Conservation (phyloP, 2,329 filamentous ascomycete genomes). For the Corinectria fuckeliana region DNA sequence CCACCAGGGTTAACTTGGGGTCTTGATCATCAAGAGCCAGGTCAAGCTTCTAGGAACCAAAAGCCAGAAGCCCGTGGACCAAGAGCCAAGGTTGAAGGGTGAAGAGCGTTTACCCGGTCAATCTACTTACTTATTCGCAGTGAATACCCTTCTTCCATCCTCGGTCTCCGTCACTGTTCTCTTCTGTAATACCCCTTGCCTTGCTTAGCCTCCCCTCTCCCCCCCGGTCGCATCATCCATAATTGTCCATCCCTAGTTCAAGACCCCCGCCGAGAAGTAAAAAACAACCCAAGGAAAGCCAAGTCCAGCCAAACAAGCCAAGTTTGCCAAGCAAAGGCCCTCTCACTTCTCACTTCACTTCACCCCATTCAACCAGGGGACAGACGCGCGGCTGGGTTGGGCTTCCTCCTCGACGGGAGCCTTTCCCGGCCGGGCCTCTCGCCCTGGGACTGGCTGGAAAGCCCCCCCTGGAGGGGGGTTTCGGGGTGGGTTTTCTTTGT, state of each 20-base stretch:
- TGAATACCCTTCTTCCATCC: too few species aligned
- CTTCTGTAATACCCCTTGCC: not conserved
- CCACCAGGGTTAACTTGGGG: not conserved
- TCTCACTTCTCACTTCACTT: too few species aligned
- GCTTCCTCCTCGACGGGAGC: slow-evolving; percentile 1
- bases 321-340: too few species aligned
- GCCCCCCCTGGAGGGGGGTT: too few species aligned
- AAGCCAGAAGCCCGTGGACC: not conserved
- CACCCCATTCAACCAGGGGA: not conserved
- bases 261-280: not conserved
- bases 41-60: not conserved
- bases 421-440: slow-evolving; percentile 4
- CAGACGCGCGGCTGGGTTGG: slow-evolving; percentile 15
- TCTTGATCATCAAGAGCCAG: too few species aligned
- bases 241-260: too few species aligned
- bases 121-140: too few species aligned
- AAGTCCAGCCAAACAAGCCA: too few species aligned
- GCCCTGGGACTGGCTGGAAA: not conserved
- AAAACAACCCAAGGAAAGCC: not conserved
- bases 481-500: not conserved
- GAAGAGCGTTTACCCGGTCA: too few species aligned
- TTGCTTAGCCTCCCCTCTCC: slow-evolving; percentile 1
- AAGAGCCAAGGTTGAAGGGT: not conserved
- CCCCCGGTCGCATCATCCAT: too few species aligned
- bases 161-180: not conserved